A percentile compares a stretch with the other conserved stretches of the same genome.
These are phyloP conservation scores for Corchorus capsularis DNA, from an alignment of 345 rosid species.

Conservation along the genomic window DNA sequence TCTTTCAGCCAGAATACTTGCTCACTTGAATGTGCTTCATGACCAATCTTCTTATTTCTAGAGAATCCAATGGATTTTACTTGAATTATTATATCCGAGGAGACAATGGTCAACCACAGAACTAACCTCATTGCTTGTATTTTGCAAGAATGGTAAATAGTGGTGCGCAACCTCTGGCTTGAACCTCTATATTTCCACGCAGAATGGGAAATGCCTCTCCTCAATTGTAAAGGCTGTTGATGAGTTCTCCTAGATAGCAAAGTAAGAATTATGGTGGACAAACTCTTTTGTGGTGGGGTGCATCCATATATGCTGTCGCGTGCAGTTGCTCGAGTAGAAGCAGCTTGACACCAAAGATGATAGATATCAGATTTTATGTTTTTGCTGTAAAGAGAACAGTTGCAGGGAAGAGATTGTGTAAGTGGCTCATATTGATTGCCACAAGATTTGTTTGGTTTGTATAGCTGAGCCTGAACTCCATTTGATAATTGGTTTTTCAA, in stretches of 20 bases:
- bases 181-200: neutral
- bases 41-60: constrained; percentile 69
- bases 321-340: neutral
- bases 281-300: neutral
- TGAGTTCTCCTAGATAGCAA: constrained; percentile 9
- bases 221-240: neutral
- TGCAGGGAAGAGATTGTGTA: constrained; percentile 11
- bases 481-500: neutral
- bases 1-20: constrained; percentile 63
- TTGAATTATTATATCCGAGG: constrained; percentile 1
- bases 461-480: constrained; percentile 28
- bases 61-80: neutral
- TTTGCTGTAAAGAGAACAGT: constrained; percentile 13
- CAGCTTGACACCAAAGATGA: neutral
- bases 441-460: constrained; percentile 27
- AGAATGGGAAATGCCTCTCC: neutral
- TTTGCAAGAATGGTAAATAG: neutral
- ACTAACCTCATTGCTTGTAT: neutral
- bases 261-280: neutral
- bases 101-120: neutral
- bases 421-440: constrained; percentile 29
- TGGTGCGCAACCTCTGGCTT: neutral
- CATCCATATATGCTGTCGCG: neutral
- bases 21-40: constrained; percentile 66
- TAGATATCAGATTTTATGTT: constrained; percentile 3